phyloP scores from a whole-genome alignment of 1,284 basidiomycete species.

The Wallemia ichthyophaga region DNA sequence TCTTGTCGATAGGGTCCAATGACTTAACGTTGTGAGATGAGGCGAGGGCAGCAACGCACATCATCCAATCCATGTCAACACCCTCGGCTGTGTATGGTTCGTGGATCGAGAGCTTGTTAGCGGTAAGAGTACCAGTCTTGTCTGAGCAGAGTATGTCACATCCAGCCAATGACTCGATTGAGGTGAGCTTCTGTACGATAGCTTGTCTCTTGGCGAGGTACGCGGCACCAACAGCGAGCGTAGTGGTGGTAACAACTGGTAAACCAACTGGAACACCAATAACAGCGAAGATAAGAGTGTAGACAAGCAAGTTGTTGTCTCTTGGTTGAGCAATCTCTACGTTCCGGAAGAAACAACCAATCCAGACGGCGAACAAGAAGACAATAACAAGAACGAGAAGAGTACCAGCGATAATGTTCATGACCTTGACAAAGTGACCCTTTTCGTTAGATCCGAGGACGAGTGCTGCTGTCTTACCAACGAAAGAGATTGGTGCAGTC shows the following conservation, averaged over 20 bases:
- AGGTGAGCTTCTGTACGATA: slow-evolving; percentile 91
- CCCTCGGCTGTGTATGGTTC: slow-evolving; percentile 22
- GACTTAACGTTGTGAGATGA: slow-evolving; percentile 26
- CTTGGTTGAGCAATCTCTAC: slow-evolving; percentile 20
- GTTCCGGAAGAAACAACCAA: slow-evolving; percentile 22
- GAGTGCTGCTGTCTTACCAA: slow-evolving; percentile 76
- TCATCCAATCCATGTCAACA: slow-evolving; percentile 21
- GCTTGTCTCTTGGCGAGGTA: slow-evolving; percentile 96
- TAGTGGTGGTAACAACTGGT: slow-evolving; percentile 69
- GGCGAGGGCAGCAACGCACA: slow-evolving; percentile 24
- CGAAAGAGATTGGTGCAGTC: slow-evolving; percentile 83
- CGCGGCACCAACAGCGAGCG: slow-evolving; percentile 86
- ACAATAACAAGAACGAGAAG: slow-evolving; percentile 23
- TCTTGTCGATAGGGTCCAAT: slow-evolving; percentile 27
- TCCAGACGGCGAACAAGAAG: slow-evolving; percentile 22
- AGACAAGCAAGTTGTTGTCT: slow-evolving; percentile 23
- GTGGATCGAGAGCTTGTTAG: slow-evolving; percentile 97
- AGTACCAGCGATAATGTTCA: slow-evolving; percentile 20
- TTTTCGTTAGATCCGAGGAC: slow-evolving; percentile 77
- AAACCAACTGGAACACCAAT: slow-evolving; percentile 28
- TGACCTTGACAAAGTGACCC: slow-evolving; percentile 21
- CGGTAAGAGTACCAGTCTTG: slow-evolving; percentile 89
- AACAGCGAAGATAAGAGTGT: slow-evolving; percentile 21
- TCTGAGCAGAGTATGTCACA: slow-evolving; percentile 91
- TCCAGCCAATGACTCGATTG: slow-evolving; percentile 85